phyloP scores from a whole-genome alignment of 1,284 basidiomycete species.

The Gymnopus androsaceus region DNA sequence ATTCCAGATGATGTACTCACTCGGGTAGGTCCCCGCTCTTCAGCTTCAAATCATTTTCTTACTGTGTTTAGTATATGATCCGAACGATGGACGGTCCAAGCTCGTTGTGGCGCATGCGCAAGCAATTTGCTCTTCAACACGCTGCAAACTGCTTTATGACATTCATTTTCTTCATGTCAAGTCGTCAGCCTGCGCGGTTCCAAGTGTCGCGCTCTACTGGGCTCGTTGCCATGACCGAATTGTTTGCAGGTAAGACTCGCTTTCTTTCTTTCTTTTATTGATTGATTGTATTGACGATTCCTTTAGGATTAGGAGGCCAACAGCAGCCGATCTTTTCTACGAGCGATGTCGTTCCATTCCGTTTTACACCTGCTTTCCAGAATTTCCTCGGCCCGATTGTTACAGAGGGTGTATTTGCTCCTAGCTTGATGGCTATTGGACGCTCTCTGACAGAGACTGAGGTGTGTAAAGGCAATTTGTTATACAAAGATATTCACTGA shows the following conservation, averaged over 20 bases:
- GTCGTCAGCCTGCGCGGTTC: constrained; percentile 85
- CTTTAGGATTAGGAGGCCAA: constrained; percentile 39
- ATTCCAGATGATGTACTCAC: constrained; percentile 89
- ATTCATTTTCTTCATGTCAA: constrained; percentile 84
- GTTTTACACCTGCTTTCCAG: constrained; percentile 96
- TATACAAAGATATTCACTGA: not conserved
- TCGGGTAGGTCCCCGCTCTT: constrained; percentile 58
- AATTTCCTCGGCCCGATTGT: constrained; percentile 88
- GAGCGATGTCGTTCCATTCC: constrained; percentile 92
- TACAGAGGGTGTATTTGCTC: constrained; percentile 87
- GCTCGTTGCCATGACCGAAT: constrained; percentile 87
- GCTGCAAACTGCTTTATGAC: constrained; percentile 93
- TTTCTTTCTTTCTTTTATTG: no score
- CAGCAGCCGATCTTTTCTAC: constrained; percentile 73
- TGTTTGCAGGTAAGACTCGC: constrained; percentile 71
- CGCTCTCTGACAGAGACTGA: constrained; percentile 91
- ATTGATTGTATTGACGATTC: not conserved
- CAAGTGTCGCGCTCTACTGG: constrained; percentile 89
- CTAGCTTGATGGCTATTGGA: constrained; percentile 89
- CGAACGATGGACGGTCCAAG: constrained; percentile 82
- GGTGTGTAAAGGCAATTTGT: constrained; percentile 48
- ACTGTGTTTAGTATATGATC: constrained; percentile 77
- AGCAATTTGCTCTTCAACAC: constrained; percentile 92
- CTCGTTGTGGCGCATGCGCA: constrained; percentile 96
- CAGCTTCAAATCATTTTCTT: constrained; percentile 1